Evolutionary conservation across 2,329 filamentous ascomycete species (phyloP).

Genomic region (Teratosphaeriaceae sp.): DNA sequence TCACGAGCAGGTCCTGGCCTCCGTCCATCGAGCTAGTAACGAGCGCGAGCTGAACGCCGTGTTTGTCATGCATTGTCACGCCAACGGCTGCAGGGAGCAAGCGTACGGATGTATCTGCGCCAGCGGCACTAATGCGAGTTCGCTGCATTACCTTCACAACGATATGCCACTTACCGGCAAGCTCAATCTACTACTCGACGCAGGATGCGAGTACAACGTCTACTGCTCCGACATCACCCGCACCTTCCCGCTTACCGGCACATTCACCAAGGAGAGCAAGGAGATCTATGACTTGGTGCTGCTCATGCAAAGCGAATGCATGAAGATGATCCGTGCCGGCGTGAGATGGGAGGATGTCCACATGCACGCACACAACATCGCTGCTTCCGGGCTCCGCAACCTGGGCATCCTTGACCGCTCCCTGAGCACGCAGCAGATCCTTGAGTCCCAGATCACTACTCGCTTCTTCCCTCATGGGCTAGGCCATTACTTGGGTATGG

Average conservation of each 20-base stretch:
- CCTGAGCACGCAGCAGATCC: conserved; percentile 35
- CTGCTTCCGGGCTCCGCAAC: conserved; percentile 68
- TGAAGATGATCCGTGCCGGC: conserved; percentile 63
- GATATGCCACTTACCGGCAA: conserved; percentile 62
- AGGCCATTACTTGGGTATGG: conserved; percentile 47
- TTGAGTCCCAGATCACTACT: conserved; percentile 39
- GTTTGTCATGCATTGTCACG: conserved; percentile 71
- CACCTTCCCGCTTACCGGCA: conserved; percentile 73
- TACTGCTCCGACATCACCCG: conserved; percentile 63
- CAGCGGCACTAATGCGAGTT: conserved; percentile 70
- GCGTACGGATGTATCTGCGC: conserved; percentile 86
- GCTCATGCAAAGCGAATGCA: conserved; percentile 78
- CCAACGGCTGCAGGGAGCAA: conserved; percentile 70
- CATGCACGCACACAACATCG: conserved; percentile 69
- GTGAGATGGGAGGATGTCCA: conserved; percentile 79
- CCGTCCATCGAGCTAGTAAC: conserved; percentile 59
- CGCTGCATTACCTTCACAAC: conserved; percentile 82
- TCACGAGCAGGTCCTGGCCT: conserved; percentile 63
- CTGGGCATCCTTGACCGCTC: conserved; percentile 59
- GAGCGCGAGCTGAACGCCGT: conserved; percentile 78
- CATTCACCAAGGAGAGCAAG: conserved; percentile 62
- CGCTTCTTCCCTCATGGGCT: conserved; percentile 47
- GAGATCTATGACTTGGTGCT: conserved; percentile 59
- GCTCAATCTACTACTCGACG: conserved; percentile 76
- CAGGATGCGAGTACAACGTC: conserved; percentile 54